Base-by-base conservation (phyloP, 2,329 filamentous ascomycete species). In the Chaetomiaceae sp. region DNA sequence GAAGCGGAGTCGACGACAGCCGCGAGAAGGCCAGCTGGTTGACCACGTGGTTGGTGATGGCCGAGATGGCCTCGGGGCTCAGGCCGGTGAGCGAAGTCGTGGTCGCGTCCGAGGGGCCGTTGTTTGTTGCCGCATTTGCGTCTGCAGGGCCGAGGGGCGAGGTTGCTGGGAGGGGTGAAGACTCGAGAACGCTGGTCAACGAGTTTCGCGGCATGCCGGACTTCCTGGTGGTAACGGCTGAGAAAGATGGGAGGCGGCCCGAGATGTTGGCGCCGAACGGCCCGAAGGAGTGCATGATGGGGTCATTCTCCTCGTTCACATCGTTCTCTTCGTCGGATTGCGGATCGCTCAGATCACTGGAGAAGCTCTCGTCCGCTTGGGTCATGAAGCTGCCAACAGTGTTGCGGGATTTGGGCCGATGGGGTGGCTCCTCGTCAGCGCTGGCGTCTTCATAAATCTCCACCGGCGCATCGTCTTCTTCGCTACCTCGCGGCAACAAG, bases 21-120 rank as follows among this genome's bases (percentile, higher is more conserved):
- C 92, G 88, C 1, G 94, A 96, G 70, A 89, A 99, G 29, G 94
- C 94, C 27, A 99, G 81, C 71, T 99, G 94, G 71, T 97, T 97
- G 67, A 94, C 81, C 57, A 95, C 84, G 67, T 99, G 94, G 69
- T 96, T 95, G 63, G 80, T 80, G 59, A 94, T 71, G 72, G 73
- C 71, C 63, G 63, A 64, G 64, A 71, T 66, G 54, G 75, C 60
- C 37, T 75, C 65, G 27, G 65, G 58, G 60, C 48, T 56, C 6
- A 68, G 58, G 67, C 69, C 33, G 52, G 64, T 53, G 37, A 50
- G 36, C 18, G 56, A 44, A 9, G 45, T 40, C 20, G 52, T 46
- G 20, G 47, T 60, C 32, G 54, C 47, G 32, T 57, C 53, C 33
- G 56, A 43, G 4, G 51, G 40, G n/a, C 47, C 29, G 42, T 33